A percentile compares a stretch with the other conserved stretches of the same genome.
Evolutionary conservation across 23 red algal species (phyloP).

Genomic region (Gracilaria gracilis): DNA sequence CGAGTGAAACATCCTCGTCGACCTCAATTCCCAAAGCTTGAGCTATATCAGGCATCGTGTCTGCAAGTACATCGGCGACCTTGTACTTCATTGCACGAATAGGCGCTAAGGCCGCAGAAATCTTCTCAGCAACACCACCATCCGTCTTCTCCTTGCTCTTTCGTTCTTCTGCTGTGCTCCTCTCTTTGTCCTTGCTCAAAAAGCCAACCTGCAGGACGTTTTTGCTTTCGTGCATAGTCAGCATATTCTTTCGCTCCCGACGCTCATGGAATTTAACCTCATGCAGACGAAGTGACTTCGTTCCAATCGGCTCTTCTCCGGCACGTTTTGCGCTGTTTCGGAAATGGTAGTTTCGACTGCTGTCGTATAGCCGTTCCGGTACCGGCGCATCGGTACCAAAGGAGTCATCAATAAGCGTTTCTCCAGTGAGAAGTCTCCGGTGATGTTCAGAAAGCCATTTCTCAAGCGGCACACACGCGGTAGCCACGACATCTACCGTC

Average conservation of each 20-base stretch:
- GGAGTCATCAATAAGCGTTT: slow-evolving; percentile 76
- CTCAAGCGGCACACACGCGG: slow-evolving; percentile 69
- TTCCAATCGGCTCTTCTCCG: slow-evolving; percentile 64
- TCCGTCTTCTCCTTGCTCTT: slow-evolving; percentile 5
- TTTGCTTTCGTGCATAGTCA: slow-evolving; percentile 55
- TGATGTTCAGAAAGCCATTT: slow-evolving; percentile 69
- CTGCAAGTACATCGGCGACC: slow-evolving; percentile 64
- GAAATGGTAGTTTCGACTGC: slow-evolving; percentile 59
- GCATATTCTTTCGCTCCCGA: slow-evolving; percentile 42
- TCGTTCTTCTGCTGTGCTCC: not conserved
- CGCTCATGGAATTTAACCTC: slow-evolving; percentile 65
- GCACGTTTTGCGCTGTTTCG: slow-evolving; percentile 46
- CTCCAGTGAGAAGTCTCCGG: slow-evolving; percentile 60
- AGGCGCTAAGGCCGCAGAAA: slow-evolving; percentile 29
- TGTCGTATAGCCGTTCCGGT: slow-evolving; percentile 54
- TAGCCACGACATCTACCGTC: slow-evolving; percentile 54
- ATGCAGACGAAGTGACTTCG: slow-evolving; percentile 45
- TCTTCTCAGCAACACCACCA: slow-evolving; percentile 25
- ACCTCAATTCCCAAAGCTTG: slow-evolving; percentile 77
- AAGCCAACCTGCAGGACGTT: slow-evolving; percentile 55
- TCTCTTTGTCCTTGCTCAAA: slow-evolving; percentile 28
- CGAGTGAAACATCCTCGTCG: slow-evolving; percentile 73
- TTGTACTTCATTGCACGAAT: slow-evolving; percentile 66
- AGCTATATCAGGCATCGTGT: slow-evolving; percentile 84
- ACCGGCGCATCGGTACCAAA: slow-evolving; percentile 82